Evolutionary conservation across 345 rosid genomes (phyloP), one percentile per base, ranked within the genome.

Genomic region (Mangifera indica): DNA sequence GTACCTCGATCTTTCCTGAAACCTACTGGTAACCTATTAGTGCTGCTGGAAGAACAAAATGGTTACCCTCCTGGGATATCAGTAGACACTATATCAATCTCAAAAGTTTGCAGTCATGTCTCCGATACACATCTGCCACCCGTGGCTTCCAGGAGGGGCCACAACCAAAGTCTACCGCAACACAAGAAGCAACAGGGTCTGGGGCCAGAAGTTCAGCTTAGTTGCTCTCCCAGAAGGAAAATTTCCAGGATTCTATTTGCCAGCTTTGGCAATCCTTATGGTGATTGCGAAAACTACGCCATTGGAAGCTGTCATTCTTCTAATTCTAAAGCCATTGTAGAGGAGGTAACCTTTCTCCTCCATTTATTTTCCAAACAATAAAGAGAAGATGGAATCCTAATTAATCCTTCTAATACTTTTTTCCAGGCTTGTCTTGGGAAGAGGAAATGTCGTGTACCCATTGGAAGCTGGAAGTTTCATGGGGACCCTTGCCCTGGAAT

Each of bases 1-100:
- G 60, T 87, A 62, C 94, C 94, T 17, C 80, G 84, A 74, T 80
- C 88, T 15, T 84, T 86, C 75, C 84, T 87, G 15, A 87, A 78
- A 64, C 81, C 71, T 37, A 80, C 67, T 0, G 70, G 70, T 14
- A 89, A 89, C 81, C 51, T 79, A 4, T 67, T 89, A 25, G 85
- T 89, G 72, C 64, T 87, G 22, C 69, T 87, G 52, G 95, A 89
- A 80, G 89, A 89, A 82, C 72, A 75, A 69, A 73, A 66, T 14
- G 95, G 80, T 20, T 72, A 84, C 71, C 90, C 92, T 60, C 83
- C 60, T 22, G 84, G 80, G 25, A 78, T 87, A 46, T 71, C 88
- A 4, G 44, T 87, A 14, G 90, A 83, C 72, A 84, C 87, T 3
- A 72, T 85, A 55, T 52, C 76, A 18, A 51, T 72, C 67, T 72